Evolutionary conservation across 495 filamentous ascomycete genomes (phyloP).

Genomic region (Podospora comata): DNA sequence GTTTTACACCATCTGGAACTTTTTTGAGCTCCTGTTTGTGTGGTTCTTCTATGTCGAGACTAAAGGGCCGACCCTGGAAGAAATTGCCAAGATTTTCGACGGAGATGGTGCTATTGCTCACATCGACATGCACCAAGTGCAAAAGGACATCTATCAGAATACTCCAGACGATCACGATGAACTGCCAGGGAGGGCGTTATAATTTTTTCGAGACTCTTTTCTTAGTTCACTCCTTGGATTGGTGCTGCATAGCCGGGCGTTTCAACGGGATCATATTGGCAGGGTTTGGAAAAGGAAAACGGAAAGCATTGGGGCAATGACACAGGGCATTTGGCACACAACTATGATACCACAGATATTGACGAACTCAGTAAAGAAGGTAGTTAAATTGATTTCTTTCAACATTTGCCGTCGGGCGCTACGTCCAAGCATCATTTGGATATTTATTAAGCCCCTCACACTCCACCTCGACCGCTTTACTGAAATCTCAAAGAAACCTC

Average conservation of each 20-base stretch:
- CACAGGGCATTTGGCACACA: not conserved
- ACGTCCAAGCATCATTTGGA: not conserved
- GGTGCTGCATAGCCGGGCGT: not conserved
- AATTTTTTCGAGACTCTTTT: not conserved
- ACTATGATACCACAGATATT: not conserved
- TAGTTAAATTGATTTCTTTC: not conserved
- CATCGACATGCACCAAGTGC: slow-evolving; percentile 46
- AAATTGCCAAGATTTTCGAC: slow-evolving; percentile 59
- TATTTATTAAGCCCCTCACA: slow-evolving; percentile 15
- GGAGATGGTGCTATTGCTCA: slow-evolving; percentile 53
- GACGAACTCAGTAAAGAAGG: not conserved
- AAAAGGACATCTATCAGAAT: slow-evolving; percentile 44
- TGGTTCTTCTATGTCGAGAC: slow-evolving; percentile 68
- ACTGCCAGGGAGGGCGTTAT: slow-evolving; percentile 20
- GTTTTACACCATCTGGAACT: slow-evolving; percentile 62
- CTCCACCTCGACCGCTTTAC: slow-evolving; percentile 34
- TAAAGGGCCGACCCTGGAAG: slow-evolving; percentile 60
- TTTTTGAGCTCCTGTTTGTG: slow-evolving; percentile 57
- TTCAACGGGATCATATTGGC: not conserved
- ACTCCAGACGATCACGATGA: slow-evolving; percentile 31
- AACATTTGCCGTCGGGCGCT: not conserved
- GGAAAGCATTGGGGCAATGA: not conserved
- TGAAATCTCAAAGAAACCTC: slow-evolving; percentile 57
- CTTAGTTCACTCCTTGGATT: not conserved
- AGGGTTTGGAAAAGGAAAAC: not conserved